Base-by-base conservation (phyloP, 495 filamentous ascomycete species). In the Aspergillus heteromorphus region DNA sequence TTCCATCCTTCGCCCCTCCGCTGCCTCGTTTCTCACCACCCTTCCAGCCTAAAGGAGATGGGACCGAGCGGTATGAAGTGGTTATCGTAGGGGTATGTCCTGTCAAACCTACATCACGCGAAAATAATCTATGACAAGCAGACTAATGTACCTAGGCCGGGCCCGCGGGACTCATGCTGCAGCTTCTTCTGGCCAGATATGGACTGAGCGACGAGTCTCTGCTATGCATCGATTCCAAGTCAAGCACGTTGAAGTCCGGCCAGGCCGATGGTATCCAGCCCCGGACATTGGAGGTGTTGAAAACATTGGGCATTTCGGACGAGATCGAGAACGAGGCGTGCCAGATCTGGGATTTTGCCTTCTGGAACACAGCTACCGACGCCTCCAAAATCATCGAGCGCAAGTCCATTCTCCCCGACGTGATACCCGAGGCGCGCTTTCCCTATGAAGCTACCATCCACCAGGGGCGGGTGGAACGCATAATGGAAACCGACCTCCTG, bases 191-290 rank as follows among this genome's bases (percentile, higher is more conserved):
- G 19, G 64, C 76, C 5, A 70, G 74, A 40, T 77, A 79, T 49
- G 76, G 76, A 29, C 59, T 78, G 27, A 68, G 57, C 20, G 69
- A 72, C 41, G 57, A 64, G 17, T 72, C 71, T 0, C 59, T 79
- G 7, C 63, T 78, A 6, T 78, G 74, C 47, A 59, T 78, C 11
- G 77, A 80, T 53, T 55, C 70, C 0, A 79, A 78, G 52, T 43
- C 71, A 0, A 56, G 54, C 0, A 66, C 66, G 0, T 51, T 75
- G 7, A 71, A 77, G 45, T 67, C 71, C 1, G 83, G 84, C 3
- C 84, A 86, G 63, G 84, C 83, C 10, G 85, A 88, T 65, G 84
- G 84, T 11, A 65, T 85, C 1, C 74, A 82, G 60, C 73, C 74
- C 29, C 80, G 85, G 11, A 85, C 76, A 10, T 64, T 86, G 5